A percentile compares a stretch with the other conserved stretches of the same genome.
Conservation (phyloP, 2,329 filamentous ascomycete genomes). For the Annulohypoxylon truncatum region DNA sequence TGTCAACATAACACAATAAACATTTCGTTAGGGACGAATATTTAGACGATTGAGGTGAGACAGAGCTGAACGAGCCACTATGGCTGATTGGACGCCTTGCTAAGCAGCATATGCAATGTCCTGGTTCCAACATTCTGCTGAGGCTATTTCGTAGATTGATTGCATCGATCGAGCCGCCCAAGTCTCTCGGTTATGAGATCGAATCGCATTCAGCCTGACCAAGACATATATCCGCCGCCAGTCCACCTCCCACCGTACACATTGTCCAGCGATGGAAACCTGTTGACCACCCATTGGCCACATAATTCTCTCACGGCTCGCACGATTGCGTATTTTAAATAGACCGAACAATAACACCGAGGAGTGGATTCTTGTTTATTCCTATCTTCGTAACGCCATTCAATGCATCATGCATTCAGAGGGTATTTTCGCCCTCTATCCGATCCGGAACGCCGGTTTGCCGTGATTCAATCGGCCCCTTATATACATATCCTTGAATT, state of each 20-base stretch:
- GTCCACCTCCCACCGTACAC: constrained; percentile 12
- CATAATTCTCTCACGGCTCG: constrained; percentile 30
- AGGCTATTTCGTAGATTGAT: constrained; percentile 21
- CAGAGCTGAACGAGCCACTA: constrained; percentile 24
- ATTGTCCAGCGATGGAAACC: not conserved
- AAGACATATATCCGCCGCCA: constrained; percentile 30
- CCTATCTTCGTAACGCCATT: constrained; percentile 31
- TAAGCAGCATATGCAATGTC: constrained; percentile 1
- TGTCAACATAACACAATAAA: not conserved
- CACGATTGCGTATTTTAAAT: constrained; percentile 26
- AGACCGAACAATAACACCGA: constrained; percentile 37
- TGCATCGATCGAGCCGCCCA: constrained; percentile 29
- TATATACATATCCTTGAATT: constrained; percentile 30
- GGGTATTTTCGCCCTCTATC: constrained; percentile 27
- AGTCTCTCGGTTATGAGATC: constrained; percentile 27
- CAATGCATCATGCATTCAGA: constrained; percentile 29
- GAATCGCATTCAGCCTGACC: constrained; percentile 35
- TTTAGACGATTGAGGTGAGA: not conserved
- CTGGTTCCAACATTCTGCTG: constrained; percentile 6
- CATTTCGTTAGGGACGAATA: constrained; percentile 6
- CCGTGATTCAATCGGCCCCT: constrained; percentile 21
- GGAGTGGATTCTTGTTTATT: constrained; percentile 34
- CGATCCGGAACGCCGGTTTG: constrained; percentile 35
- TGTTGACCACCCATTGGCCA: not conserved
- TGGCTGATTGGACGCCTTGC: constrained; percentile 34